Conservation (phyloP, 208 protist species). For the Borovskyia barvae region DNA sequence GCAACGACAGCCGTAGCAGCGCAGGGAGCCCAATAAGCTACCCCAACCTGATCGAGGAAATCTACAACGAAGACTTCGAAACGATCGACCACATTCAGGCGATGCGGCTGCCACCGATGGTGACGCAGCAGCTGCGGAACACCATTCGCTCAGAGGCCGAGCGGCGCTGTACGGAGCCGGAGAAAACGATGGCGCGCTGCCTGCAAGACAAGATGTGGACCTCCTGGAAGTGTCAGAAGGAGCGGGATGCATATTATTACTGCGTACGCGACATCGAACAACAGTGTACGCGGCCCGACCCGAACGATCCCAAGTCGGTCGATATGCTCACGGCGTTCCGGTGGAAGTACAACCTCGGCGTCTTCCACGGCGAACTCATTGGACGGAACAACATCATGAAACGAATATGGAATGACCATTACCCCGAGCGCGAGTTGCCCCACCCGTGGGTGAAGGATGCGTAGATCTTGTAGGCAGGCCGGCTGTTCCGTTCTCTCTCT, state of each 20-base stretch:
- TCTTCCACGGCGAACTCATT: slow-evolving; percentile 77
- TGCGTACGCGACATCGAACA: slow-evolving; percentile 53
- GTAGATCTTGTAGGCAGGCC: too few relatives aligned
- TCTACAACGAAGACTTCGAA: slow-evolving; percentile 84
- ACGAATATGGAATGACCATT: slow-evolving; percentile 73
- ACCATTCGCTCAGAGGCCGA: slow-evolving; percentile 54
- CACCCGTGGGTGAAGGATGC: slow-evolving; percentile 81
- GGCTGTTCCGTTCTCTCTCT: too few relatives aligned
- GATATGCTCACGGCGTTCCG: slow-evolving; percentile 67
- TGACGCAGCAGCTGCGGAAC: slow-evolving; percentile 59
- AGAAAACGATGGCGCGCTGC: slow-evolving; percentile 83
- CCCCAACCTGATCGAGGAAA: slow-evolving; percentile 60
- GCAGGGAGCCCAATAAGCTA: not conserved
- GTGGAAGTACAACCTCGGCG: slow-evolving; percentile 85
- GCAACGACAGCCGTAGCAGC: not conserved
- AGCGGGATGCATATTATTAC: slow-evolving; percentile 69
- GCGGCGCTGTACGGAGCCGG: slow-evolving; percentile 65
- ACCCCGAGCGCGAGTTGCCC: slow-evolving; percentile 74
- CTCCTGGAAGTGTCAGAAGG: slow-evolving; percentile 89
- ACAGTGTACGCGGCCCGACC: slow-evolving; percentile 24
- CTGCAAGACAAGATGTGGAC: slow-evolving; percentile 90
- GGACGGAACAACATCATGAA: slow-evolving; percentile 79
- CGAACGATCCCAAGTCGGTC: slow-evolving; percentile 14
- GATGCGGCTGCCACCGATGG: slow-evolving; percentile 67
- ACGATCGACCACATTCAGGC: slow-evolving; percentile 74